Conservation (phyloP, 106 monocot species). For the Phalaenopsis equestris region DNA sequence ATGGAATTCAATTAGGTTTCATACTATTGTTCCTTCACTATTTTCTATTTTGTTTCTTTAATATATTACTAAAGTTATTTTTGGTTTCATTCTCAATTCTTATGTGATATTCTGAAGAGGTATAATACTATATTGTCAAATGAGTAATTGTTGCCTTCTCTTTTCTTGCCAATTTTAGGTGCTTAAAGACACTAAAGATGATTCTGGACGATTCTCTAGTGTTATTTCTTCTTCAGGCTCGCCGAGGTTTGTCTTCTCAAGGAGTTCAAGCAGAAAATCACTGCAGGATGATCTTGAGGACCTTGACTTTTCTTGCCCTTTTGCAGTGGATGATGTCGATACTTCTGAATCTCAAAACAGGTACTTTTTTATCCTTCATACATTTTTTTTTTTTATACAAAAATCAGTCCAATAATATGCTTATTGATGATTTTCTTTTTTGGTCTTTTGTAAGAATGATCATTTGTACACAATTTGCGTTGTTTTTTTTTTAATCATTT, state of each 20-base stretch:
- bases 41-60: not conserved
- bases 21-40: not conserved
- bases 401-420: not conserved
- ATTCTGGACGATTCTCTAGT: slow-evolving; percentile 79
- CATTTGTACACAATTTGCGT: not conserved
- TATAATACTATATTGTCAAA: not conserved
- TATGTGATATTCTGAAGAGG: not conserved
- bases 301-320: slow-evolving; percentile 59
- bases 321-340: slow-evolving; percentile 94
- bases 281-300: slow-evolving; percentile 83
- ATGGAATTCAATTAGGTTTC: not conserved
- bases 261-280: slow-evolving; percentile 80
- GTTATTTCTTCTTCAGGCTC: slow-evolving; percentile 61
- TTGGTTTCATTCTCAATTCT: not conserved
- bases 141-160: not conserved
- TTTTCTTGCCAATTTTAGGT: slow-evolving; percentile 21
- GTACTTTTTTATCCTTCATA: slow-evolving; percentile 22
- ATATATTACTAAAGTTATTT: not conserved
- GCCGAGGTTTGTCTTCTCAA: slow-evolving; percentile 56
- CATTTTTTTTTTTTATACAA: not conserved
- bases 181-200: slow-evolving; percentile 70
- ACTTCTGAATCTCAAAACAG: slow-evolving; percentile 60
- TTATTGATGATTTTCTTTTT: not conserved
- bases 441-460: not conserved
- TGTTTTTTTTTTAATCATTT: not conserved